These are phyloP conservation scores for Apium graveolens DNA, from an alignment of 129 eudicot genomes.

Conservation along the genomic window DNA sequence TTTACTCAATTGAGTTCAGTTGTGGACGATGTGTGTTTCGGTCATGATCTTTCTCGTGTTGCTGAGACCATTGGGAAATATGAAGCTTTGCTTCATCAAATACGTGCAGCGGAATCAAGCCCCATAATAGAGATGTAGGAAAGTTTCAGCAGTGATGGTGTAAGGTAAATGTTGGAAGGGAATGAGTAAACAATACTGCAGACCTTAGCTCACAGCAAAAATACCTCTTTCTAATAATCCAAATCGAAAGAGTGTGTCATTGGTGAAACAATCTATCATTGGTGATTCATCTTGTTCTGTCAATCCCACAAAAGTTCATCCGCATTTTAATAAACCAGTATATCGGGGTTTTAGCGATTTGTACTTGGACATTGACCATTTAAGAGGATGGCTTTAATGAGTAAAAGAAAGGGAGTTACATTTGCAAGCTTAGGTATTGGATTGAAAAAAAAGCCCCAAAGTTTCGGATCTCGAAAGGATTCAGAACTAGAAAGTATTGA, in stretches of 20 bases:
- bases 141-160: too few species aligned
- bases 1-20: too few species aligned
- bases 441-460: conserved; percentile 38
- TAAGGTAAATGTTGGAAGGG: conserved; percentile 10
- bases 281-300: conserved; percentile 56
- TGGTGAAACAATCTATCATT: conserved; percentile 46
- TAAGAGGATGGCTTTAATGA: conserved; percentile 67
- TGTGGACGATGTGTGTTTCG: too few species aligned
- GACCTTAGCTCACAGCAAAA: conserved; percentile 21
- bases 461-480: conserved; percentile 49
- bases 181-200: conserved; percentile 51
- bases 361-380: conserved; percentile 65
- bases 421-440: conserved; percentile 56
- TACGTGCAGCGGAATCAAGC: too few species aligned
- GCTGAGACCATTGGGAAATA: too few species aligned
- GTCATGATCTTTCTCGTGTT: too few species aligned
- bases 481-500: conserved; percentile 43
- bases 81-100: too few species aligned
- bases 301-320: conserved; percentile 53
- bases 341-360: conserved; percentile 63
- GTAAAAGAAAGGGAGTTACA: conserved; percentile 71
- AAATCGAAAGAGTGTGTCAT: conserved; percentile 23
- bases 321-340: conserved; percentile 32
- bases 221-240: conserved; percentile 18
- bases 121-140: too few species aligned